Evolutionary conservation across 2,329 filamentous ascomycete genomes (phyloP), one percentile per base, ranked within the genome.

Genomic region (Phaeosphaeriaceae sp.): DNA sequence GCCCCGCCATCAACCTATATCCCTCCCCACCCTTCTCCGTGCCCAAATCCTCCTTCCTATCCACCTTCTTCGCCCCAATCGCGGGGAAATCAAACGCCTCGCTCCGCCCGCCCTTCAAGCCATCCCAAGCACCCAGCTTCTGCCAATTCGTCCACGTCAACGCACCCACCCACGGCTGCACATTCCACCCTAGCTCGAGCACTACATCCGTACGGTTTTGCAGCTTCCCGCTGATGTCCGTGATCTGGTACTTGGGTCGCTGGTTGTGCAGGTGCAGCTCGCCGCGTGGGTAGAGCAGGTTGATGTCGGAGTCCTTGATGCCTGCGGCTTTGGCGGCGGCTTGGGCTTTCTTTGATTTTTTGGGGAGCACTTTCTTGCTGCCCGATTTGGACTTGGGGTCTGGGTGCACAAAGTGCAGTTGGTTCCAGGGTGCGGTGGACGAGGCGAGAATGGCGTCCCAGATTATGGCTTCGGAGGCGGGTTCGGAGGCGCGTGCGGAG

Each of bases 221-320:
- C 65, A 98, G 84, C 77, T 88, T 89, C 60, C 93, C 91, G 11
- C 85, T 86, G 11, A 94, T 91, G 77, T 97, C 93, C 4, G 93
- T 96, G 79, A 99, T 95, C 76, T 97, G 93, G 83, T 99, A 99
- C 80, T 99, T 99, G 2, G 93, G 91, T 74, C 89, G 90, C 77
- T 97, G 92, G 78, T 93, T 93, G 74, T 88, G 88, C 65, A 98
- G 84, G 56, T 87, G 85, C 41, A 98, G 80, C 53, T 91, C 85
- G 27, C 93, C 94, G 6, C 89, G 88, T 57, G 73, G 72, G 61
- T 72, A 74, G 71, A 66, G 20, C 22, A 51, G 22, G 42, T 36
- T 24, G 53, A 48, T 21, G 41, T 40, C 44, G 5, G 40, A 22
- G 9, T 40, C 27, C 11, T 53, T 53, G 31, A 24, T 19, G 24